Base-by-base conservation (phyloP, 108 stramenopile genomes). In the Conticribra guillardii region DNA sequence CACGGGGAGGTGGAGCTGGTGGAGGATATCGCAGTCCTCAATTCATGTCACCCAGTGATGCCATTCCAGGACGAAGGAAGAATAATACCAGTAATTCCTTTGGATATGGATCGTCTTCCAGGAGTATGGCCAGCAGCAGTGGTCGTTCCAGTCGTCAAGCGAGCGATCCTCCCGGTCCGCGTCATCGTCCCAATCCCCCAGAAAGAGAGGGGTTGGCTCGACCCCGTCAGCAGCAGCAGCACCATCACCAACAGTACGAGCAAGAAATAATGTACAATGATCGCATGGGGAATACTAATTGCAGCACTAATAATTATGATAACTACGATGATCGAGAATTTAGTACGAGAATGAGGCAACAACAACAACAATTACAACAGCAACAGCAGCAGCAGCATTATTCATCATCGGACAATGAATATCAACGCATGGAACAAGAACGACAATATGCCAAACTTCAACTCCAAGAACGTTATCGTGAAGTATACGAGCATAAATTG, bases 151-250 rank as follows among this genome's bases (percentile, higher is more conserved):
- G 18, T 11, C 22, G 57, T 29, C 54, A n/a, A 23, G 28, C 49
- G 32, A 49, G 29, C 15, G 69, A 59, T 60, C 59, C 59, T 4
- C 59, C 69, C 21, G 57, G 69, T 24, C 69, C 69, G 28, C 30
- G 59, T 33, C 69, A 60, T 52, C 69, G 69, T 53, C 69, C 59
- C 0, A 70, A 60, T 55, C 71, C 57, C 1, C 62, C 71, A 3
- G 71, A 62, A 41, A 45, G 65, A 41, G 66, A 67, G 37, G 57
- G 31, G n/a, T 34, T 63, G 44, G 68, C 71, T n/a, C 68, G 58
- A 23, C 60, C 32, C 18, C 3, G n/a, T 34, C 59, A 34, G 34
- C 50, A 65, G 64, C 59, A 34, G 34, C 50, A 65, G 64, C 64
- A 4, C 0, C 4, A 65, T n/a, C 64, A 64, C 2, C 16, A 48